Conservation (phyloP, 2,329 filamentous ascomycete species). For the Dactylellina haptotyla region DNA sequence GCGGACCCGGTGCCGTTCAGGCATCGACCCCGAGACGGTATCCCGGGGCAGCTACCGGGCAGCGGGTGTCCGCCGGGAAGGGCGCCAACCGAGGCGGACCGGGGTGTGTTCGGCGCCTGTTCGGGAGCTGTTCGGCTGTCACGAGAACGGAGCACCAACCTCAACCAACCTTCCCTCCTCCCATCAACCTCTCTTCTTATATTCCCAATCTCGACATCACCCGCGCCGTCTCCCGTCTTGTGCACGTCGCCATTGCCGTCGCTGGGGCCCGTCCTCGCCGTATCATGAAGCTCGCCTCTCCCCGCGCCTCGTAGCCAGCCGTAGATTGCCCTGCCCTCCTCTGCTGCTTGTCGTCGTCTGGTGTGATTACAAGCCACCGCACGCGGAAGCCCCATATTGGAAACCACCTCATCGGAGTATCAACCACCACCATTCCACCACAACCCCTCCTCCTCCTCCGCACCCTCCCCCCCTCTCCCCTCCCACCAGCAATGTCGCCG, state of each 20-base stretch:
- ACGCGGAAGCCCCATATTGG: conserved; percentile 6
- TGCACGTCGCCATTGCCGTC: conserved; percentile 11
- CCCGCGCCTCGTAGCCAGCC: conserved; percentile 41
- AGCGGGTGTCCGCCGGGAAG: no score
- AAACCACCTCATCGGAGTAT: conserved; percentile 21
- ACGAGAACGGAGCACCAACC: no score
- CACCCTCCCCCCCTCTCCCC: conserved; percentile 13
- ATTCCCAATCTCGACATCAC: neutral
- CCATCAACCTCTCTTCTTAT: conserved; percentile 10
- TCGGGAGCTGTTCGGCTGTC: no score
- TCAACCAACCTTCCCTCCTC: conserved; percentile 7
- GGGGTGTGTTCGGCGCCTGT: no score
- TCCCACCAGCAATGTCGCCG: conserved; percentile 44
- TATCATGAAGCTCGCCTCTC: conserved; percentile 40
- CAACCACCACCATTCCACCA: conserved; percentile 7
- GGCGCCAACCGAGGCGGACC: no score
- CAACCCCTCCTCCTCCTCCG: neutral
- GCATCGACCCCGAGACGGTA: no score
- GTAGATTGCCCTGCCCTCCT: conserved; percentile 4
- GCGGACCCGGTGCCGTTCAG: no score
- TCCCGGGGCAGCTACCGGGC: no score
- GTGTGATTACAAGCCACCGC: conserved; percentile 16
- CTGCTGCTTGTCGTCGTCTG: conserved; percentile 9
- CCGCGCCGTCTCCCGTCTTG: neutral
- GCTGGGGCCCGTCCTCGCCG: conserved; percentile 1